Evolutionary conservation across 805 yeast genomes (phyloP).

Genomic region (Candida michaelii): DNA sequence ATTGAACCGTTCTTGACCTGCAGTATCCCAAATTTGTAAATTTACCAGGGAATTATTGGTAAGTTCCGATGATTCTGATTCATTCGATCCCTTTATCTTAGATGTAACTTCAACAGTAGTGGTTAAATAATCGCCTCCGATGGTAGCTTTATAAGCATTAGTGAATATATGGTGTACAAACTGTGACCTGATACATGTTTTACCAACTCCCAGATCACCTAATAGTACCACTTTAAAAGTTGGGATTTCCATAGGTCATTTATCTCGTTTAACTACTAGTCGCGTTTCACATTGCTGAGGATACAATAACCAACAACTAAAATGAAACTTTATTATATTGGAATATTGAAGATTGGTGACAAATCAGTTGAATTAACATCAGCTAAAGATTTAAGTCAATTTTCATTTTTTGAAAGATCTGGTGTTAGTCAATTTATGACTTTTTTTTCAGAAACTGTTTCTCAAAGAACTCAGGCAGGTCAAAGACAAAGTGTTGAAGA

Average conservation of each 20-base stretch:
- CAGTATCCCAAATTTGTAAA: slow-evolving; percentile 59
- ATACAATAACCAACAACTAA: background rate
- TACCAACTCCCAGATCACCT: slow-evolving; percentile 62
- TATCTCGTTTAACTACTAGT: background rate
- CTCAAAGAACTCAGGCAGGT: slow-evolving; percentile 83
- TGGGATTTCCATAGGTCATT: slow-evolving; percentile 4
- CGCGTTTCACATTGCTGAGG: slow-evolving; percentile 4
- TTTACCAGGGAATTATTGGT: slow-evolving; percentile 22
- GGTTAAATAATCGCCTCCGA: slow-evolving; percentile 59
- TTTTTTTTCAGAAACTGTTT: slow-evolving; percentile 87
- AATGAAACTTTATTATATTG: slow-evolving; percentile 92
- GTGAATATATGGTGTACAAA: slow-evolving; percentile 55
- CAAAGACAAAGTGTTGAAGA: slow-evolving; percentile 95
- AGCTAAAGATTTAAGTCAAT: slow-evolving; percentile 80
- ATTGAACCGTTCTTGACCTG: slow-evolving; percentile 48
- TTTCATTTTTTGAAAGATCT: slow-evolving; percentile 83
- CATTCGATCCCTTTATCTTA: background rate
- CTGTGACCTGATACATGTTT: slow-evolving; percentile 56
- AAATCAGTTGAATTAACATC: slow-evolving; percentile 74
- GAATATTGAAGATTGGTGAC: slow-evolving; percentile 67
- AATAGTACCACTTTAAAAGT: slow-evolving; percentile 51
- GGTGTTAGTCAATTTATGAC: slow-evolving; percentile 91
- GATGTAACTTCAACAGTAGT: slow-evolving; percentile 25
- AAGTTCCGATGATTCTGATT: no score
- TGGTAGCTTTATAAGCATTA: slow-evolving; percentile 56